These are phyloP conservation scores for Lipomyces yamadae DNA, from an alignment of 805 yeast species.

Conservation along the genomic window DNA sequence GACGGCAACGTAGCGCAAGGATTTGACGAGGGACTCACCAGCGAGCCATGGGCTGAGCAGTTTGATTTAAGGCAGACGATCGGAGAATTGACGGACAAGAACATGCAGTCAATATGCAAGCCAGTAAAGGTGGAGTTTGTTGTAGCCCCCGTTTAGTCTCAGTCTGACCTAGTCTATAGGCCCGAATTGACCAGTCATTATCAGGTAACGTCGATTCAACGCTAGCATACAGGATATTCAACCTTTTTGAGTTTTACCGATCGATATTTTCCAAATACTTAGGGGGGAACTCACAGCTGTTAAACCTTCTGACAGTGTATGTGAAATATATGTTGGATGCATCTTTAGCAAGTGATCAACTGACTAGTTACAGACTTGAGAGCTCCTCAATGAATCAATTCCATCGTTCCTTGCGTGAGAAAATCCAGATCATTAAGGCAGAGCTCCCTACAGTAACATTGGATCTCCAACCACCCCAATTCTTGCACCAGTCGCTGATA, in stretches of 20 bases:
- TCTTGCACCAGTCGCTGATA: conserved; percentile 70
- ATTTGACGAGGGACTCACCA: conserved; percentile 38
- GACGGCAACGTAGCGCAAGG: conserved; percentile 35
- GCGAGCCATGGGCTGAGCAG: conserved; percentile 41
- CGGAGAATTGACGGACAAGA: conserved; percentile 53
- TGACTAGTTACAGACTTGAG: conserved; percentile 41
- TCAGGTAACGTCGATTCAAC: conserved; percentile 65
- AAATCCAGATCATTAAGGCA: conserved; percentile 45
- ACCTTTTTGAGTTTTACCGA: conserved; percentile 68
- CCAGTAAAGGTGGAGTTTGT: conserved; percentile 53
- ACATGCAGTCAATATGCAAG: conserved; percentile 59
- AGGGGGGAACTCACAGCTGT: conserved; percentile 40
- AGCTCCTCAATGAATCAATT: conserved; percentile 49
- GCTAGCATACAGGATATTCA: conserved; percentile 61
- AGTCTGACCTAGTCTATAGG: conserved; percentile 43
- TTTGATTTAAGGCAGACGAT: conserved; percentile 44
- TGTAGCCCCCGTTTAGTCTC: conserved; percentile 64
- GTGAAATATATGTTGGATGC: conserved; percentile 9
- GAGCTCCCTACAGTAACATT: conserved; percentile 48
- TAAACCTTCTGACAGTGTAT: conserved; percentile 37
- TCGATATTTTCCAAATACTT: conserved; percentile 61
- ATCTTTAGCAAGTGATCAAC: neutral
- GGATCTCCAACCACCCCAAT: conserved; percentile 81
- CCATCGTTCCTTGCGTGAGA: conserved; percentile 50
- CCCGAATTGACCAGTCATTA: conserved; percentile 35